These are phyloP conservation scores for Phytophthora cryptogea DNA, from an alignment of 352 stramenopile species.

Conservation along the genomic window DNA sequence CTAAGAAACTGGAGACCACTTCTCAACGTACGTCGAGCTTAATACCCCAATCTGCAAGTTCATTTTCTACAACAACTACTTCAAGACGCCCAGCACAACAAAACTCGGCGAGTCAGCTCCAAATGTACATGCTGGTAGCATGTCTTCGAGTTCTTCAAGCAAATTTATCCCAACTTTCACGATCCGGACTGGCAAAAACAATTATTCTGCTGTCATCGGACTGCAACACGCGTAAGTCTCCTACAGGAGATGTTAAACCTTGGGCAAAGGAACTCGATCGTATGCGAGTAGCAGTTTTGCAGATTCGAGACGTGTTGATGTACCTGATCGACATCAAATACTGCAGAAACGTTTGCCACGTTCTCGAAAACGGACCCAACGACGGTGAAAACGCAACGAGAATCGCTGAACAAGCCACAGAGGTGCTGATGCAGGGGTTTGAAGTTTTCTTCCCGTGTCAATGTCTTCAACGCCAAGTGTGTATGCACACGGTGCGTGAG, in stretches of 20 bases:
- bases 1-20: constrained; percentile 36
- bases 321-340: constrained; percentile 42
- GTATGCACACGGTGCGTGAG: constrained; percentile 46
- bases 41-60: neutral
- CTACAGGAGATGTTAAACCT: constrained; percentile 1
- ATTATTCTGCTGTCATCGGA: constrained; percentile 31
- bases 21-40: constrained; percentile 19
- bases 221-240: neutral
- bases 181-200: constrained; percentile 52
- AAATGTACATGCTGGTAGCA: constrained; percentile 69
- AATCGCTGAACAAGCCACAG: constrained; percentile 51
- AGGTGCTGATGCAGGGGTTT: constrained; percentile 75
- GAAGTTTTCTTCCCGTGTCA: constrained; percentile 90
- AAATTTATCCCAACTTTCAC: constrained; percentile 74
- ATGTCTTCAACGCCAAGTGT: constrained; percentile 66
- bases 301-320: constrained; percentile 39
- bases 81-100: constrained; percentile 4
- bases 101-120: constrained; percentile 24
- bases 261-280: constrained; percentile 27
- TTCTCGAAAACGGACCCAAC: constrained; percentile 19
- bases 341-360: constrained; percentile 21
- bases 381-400: constrained; percentile 26
- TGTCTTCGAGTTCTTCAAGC: constrained; percentile 75
- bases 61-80: neutral
- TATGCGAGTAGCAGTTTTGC: constrained; percentile 25